A percentile compares a stretch with the other conserved stretches of the same genome.
phyloP scores from a whole-genome alignment of 345 rosid genomes.

The Lenwebbia sp. region DNA sequence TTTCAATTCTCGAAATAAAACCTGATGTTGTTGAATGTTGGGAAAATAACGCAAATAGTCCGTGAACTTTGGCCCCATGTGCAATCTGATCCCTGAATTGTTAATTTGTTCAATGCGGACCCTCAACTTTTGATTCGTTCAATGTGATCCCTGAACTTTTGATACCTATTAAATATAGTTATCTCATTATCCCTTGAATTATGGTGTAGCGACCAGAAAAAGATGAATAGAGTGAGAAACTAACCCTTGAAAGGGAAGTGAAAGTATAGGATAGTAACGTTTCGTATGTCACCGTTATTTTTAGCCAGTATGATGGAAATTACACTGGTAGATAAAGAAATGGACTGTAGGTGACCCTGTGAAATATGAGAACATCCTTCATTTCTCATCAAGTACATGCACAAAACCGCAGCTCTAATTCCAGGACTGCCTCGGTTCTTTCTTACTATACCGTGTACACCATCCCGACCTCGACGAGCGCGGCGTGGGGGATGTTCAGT shows the following conservation, averaged over 20 bases:
- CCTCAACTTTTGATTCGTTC: too few species aligned
- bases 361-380: not conserved
- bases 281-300: not conserved
- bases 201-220: not conserved
- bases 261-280: not conserved
- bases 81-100: too few species aligned
- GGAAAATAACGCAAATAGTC: too few species aligned
- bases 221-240: not conserved
- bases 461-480: slow-evolving; percentile 54
- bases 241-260: not conserved
- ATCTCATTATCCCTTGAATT: too few species aligned
- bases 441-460: slow-evolving; percentile 18
- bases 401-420: not conserved
- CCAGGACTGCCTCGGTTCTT: not conserved
- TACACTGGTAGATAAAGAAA: not conserved
- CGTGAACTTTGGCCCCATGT: too few species aligned
- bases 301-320: not conserved
- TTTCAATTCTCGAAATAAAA: not conserved
- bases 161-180: too few species aligned
- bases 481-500: slow-evolving; percentile 51
- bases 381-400: not conserved
- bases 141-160: too few species aligned
- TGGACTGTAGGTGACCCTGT: not conserved
- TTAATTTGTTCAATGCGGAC: too few species aligned
- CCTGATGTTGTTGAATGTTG: not conserved